Base-by-base conservation (phyloP, 2,329 filamentous ascomycete genomes). In the Metarhizium guizhouense region DNA sequence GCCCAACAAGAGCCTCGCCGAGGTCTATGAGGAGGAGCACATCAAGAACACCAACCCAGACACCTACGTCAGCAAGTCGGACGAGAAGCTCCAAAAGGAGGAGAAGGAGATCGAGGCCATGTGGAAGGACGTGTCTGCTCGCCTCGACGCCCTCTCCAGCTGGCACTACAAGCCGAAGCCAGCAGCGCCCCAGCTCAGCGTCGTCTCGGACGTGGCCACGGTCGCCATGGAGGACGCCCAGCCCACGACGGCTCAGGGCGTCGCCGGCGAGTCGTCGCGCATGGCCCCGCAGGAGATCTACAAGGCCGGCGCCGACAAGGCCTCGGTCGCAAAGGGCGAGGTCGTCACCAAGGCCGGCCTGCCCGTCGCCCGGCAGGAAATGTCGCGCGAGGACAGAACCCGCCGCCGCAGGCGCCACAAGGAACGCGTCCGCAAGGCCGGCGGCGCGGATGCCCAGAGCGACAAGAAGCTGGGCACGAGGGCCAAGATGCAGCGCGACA, bases 131-230 rank as follows among this genome's bases (percentile, higher is more conserved):
- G 79, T 96, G 54, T 85, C 82, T 65, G 82, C 81, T 49, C 88
- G 90, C 59, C 84, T 99, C 55, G 94, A 99, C 71, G 84, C 89
- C 30, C 83, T 99, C 60, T 92, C 86, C 71, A 95, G 88, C 69
- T 95, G 90, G 86, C 88, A 96, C 74, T 96, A 96, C 81, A 92
- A 90, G 71, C 94, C 94, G 54, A 95, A 92, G 74, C 86, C 89
- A 11, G 81, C 86, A 2, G 87, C 87, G 53, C 84, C 90, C n/a
- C 83, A 83, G 49, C 82, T 99, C 59, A 92, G 89, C 47, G 88
- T 96, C 55, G 87, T 96, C 38, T 82, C 90, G 30, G 93, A 97
- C 71, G 89, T 94, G 4, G 90, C 92, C n/a, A 90, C 89, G 3
- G 86, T 97, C 61, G 81, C 83, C 62, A 95, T 97, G 88, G 94